Percentiles rank a stretch among this genome's conserved stretches.
Conservation (phyloP, 2,329 filamentous ascomycete species). For the Diaporthe citrichinensis region DNA sequence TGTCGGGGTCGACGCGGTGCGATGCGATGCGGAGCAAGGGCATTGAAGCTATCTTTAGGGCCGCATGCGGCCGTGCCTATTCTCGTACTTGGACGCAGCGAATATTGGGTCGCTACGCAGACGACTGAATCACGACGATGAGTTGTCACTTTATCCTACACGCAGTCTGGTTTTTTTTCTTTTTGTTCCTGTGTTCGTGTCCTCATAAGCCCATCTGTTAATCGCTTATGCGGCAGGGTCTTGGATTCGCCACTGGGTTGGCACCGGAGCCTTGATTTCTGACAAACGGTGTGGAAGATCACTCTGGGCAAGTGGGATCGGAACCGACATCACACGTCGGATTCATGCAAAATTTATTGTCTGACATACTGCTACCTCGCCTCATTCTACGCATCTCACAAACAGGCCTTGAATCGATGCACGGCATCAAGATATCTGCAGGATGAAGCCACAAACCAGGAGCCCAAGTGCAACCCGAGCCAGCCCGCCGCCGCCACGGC, state of each 20-base stretch:
- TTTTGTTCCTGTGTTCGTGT: background rate
- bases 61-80: constrained; percentile 28
- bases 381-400: background rate
- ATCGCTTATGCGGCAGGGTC: background rate
- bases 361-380: background rate
- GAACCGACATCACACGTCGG: background rate
- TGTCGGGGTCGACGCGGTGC: background rate
- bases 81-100: constrained; percentile 22
- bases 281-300: background rate
- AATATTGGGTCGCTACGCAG: constrained; percentile 29
- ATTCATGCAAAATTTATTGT: background rate
- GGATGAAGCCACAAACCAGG: background rate
- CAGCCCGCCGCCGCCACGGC: constrained; percentile 1
- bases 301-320: constrained; percentile 1
- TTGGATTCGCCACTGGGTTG: constrained; percentile 18
- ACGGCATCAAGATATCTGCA: background rate
- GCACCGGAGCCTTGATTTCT: constrained; percentile 12
- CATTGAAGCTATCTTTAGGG: constrained; percentile 29
- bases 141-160: constrained; percentile 11
- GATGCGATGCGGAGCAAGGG: background rate
- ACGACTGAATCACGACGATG: constrained; percentile 26
- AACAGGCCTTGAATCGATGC: too few relatives aligned
- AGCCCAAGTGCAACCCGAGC: constrained; percentile 11
- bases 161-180: background rate
- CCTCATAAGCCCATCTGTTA: background rate